Percentiles rank a stretch among this genome's conserved stretches.
These are phyloP conservation scores for Choanephora cucurbitarum DNA, from an alignment of 371 early-diverging fungal species.

Conservation along the genomic window DNA sequence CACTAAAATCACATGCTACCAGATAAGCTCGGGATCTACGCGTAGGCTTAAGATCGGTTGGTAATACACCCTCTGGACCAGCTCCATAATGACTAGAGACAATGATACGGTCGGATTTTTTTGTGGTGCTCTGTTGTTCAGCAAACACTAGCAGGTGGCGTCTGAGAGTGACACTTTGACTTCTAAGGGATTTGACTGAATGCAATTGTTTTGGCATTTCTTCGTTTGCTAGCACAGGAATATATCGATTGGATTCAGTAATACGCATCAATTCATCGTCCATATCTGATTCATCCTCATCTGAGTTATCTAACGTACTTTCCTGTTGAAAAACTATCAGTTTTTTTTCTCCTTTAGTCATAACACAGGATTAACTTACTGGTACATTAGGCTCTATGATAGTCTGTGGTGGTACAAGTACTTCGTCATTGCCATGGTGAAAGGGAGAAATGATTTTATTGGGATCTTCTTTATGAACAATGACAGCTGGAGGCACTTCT, in stretches of 20 bases:
- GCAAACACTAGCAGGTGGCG: constrained; percentile 32
- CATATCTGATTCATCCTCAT: constrained; percentile 10
- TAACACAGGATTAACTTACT: too few species aligned
- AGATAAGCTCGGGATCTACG: constrained; percentile 30
- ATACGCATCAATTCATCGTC: constrained; percentile 31
- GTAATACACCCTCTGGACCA: constrained; percentile 21
- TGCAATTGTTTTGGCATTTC: too few species aligned
- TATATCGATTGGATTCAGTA: constrained; percentile 40
- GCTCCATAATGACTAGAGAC: constrained; percentile 29
- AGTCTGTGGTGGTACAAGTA: neutral
- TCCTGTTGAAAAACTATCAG: too few species aligned
- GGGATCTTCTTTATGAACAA: constrained; percentile 23
- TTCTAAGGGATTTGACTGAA: constrained; percentile 12
- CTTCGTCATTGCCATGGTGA: neutral
- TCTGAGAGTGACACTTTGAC: constrained; percentile 15
- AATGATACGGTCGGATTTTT: constrained; percentile 23
- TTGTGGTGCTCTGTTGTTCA: constrained; percentile 15
- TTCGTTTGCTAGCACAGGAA: constrained; percentile 18
- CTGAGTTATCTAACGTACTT: neutral
- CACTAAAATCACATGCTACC: constrained; percentile 49
- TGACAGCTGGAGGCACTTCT: constrained; percentile 22
- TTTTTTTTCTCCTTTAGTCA: too few species aligned
- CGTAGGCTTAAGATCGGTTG: constrained; percentile 4
- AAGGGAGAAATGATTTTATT: constrained; percentile 5
- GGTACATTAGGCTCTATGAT: neutral